A percentile compares a stretch with the other conserved stretches of the same genome.
Evolutionary conservation across 1,284 basidiomycete species (phyloP).

Genomic region (Austroboletus niveus): DNA sequence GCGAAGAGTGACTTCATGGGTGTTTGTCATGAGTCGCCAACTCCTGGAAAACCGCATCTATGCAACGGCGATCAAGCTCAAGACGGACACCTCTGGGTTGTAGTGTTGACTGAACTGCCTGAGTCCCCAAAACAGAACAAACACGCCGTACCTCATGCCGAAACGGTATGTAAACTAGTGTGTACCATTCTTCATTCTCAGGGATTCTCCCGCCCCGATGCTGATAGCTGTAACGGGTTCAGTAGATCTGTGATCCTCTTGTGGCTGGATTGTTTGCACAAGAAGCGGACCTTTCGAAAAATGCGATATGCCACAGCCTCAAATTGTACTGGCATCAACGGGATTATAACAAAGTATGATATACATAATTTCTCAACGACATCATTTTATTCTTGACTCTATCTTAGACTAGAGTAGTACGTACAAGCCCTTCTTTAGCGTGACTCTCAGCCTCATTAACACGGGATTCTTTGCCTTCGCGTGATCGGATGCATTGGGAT

Average conservation of each 20-base stretch:
- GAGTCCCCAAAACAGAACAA: slow-evolving; percentile 14
- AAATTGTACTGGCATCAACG: too few species aligned
- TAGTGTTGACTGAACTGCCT: slow-evolving; percentile 4
- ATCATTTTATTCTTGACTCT: slow-evolving; percentile 1
- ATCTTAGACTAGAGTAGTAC: slow-evolving; percentile 19
- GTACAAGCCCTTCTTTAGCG: slow-evolving; percentile 17
- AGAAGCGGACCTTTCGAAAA: not conserved
- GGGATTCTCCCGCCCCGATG: slow-evolving; percentile 16
- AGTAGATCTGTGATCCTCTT: not conserved
- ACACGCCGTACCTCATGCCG: not conserved
- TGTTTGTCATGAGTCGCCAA: too few species aligned
- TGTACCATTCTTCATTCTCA: slow-evolving; percentile 2
- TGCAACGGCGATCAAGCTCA: slow-evolving; percentile 24
- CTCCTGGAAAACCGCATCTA: slow-evolving; percentile 6
- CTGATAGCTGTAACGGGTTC: slow-evolving; percentile 3
- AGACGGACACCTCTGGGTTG: slow-evolving; percentile 21
- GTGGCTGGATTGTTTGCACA: not conserved
- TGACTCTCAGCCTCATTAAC: slow-evolving; percentile 9
- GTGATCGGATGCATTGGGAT: slow-evolving; percentile 20
- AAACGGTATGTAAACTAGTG: slow-evolving; percentile 12
- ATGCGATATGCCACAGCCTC: not conserved
- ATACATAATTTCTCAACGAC: slow-evolving; percentile 1
- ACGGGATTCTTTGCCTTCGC: slow-evolving; percentile 16
- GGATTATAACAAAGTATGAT: too few species aligned
- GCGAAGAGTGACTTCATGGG: too few species aligned